Conservation (phyloP, 148 eudicot genomes). For the Fagopyrum homotropicum region DNA sequence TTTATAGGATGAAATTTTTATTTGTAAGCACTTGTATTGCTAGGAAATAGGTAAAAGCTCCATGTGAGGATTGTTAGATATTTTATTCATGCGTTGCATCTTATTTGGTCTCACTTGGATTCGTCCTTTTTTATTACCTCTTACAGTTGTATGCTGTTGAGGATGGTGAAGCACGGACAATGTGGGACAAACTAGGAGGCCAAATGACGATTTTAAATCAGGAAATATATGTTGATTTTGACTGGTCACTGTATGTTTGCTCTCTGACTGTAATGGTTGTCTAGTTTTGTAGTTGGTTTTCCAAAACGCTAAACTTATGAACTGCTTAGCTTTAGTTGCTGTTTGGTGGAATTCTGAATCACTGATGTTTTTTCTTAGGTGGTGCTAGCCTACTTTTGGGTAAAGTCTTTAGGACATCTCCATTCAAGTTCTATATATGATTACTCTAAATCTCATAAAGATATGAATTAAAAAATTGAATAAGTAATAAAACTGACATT, state of each 20-base stretch:
- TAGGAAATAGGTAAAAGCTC: not conserved
- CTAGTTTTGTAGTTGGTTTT: constrained; percentile 16
- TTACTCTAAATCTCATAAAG: no score
- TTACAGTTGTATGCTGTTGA: constrained; percentile 63
- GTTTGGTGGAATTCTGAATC: not conserved
- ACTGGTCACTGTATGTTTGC: constrained; percentile 89
- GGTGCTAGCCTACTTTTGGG: no score
- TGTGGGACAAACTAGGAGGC: constrained; percentile 76
- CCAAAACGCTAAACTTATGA: not conserved
- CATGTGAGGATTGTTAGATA: not conserved
- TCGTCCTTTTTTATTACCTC: not conserved
- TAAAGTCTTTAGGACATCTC: no score
- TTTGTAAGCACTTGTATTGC: not conserved
- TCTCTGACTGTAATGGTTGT: constrained; percentile 25
- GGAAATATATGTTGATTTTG: constrained; percentile 57
- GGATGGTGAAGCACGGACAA: constrained; percentile 57
- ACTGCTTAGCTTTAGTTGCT: constrained; percentile 13
- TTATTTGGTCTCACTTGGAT: not conserved
- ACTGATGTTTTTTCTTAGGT: no score
- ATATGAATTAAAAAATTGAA: no score
- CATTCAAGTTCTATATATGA: no score
- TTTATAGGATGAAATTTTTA: not conserved
- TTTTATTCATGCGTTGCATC: not conserved
- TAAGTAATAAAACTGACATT: no score
- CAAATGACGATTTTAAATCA: constrained; percentile 56